A percentile compares a stretch with the other conserved stretches of the same genome.
Conservation (phyloP, 2,329 filamentous ascomycete genomes). For the Talaromyces amestolkiae region DNA sequence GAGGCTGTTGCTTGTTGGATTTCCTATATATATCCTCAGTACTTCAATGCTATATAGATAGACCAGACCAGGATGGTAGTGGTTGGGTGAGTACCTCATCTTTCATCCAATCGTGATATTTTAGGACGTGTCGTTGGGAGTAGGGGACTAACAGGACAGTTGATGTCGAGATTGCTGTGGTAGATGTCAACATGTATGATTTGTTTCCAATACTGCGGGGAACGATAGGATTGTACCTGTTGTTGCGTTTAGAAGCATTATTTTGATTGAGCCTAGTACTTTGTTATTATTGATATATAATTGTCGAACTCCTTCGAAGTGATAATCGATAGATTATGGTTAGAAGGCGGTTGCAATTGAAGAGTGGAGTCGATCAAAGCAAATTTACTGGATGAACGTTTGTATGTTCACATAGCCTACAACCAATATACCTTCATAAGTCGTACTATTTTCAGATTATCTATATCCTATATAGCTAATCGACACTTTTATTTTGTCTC, state of each 20-base stretch:
- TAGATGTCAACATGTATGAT: background rate
- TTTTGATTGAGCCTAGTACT: background rate
- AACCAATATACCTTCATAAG: background rate
- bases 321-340: background rate
- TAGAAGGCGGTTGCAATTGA: background rate
- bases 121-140: constrained; percentile 72
- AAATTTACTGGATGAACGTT: background rate
- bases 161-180: constrained; percentile 63
- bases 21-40: constrained; percentile 39
- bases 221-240: constrained; percentile 28
- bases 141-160: constrained; percentile 79
- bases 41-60: no score
- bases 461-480: background rate
- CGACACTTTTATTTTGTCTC: constrained; percentile 28
- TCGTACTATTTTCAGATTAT: background rate
- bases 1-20: constrained; percentile 85
- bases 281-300: background rate
- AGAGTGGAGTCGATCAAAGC: background rate
- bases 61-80: background rate
- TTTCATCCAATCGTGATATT: constrained; percentile 91
- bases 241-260: constrained; percentile 39
- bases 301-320: background rate
- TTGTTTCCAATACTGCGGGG: background rate
- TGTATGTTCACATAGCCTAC: background rate
- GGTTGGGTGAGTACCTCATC: constrained; percentile 54